Conservation (phyloP, 2,329 filamentous ascomycete species). For the Colletotrichum destructivum region DNA sequence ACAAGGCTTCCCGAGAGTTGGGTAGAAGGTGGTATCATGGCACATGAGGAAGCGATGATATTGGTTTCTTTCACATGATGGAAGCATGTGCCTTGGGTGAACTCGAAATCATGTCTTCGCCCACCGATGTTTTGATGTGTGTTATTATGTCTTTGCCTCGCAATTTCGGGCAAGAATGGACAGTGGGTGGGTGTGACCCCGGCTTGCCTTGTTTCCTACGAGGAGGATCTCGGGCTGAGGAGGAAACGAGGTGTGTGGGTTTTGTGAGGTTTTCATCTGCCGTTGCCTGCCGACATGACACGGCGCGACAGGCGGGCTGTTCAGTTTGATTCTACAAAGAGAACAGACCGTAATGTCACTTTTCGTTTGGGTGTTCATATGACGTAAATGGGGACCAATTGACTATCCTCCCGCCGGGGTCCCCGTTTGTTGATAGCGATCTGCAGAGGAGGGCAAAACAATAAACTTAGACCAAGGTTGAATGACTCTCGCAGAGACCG, state of each 20-base stretch:
- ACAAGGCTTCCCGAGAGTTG: not conserved
- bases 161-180: not conserved
- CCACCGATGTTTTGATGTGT: not conserved
- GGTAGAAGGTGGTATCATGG: not conserved
- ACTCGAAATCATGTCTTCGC: not conserved
- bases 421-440: conserved; percentile 35
- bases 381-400: conserved; percentile 20
- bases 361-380: conserved; percentile 13
- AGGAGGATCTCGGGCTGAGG: not conserved
- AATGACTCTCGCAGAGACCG: conserved; percentile 12
- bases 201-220: not conserved
- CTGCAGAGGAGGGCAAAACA: conserved; percentile 27
- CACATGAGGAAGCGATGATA: not conserved
- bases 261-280: conserved; percentile 1
- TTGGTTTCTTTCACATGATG: not conserved
- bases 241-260: not conserved
- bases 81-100: not conserved
- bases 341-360: conserved; percentile 8
- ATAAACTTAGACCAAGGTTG: not conserved
- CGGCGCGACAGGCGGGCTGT: not conserved
- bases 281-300: not conserved
- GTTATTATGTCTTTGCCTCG: not conserved
- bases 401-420: not conserved
- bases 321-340: not conserved
- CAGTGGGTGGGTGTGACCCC: not conserved